phyloP scores from a whole-genome alignment of 2,329 filamentous ascomycete genomes.

The Aspergillus phoenicis region DNA sequence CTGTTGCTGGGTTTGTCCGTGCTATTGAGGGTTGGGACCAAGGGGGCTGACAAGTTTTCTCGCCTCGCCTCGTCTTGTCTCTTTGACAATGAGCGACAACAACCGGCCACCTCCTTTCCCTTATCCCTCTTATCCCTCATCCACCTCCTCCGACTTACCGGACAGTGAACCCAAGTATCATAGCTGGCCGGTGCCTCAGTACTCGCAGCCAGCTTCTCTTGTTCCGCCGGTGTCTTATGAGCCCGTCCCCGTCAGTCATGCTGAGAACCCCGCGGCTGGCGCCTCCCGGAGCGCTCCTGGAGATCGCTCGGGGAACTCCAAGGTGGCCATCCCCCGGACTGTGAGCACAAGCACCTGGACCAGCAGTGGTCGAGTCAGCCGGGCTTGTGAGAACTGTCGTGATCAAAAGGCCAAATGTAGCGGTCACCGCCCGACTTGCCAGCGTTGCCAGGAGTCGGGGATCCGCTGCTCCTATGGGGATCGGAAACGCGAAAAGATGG shows the following conservation, averaged over 20 bases:
- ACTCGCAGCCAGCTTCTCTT: constrained; percentile 21
- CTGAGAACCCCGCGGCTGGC: constrained; percentile 17
- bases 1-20: constrained; percentile 7
- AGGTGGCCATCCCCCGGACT: constrained; percentile 37
- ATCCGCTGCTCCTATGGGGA: constrained; percentile 47
- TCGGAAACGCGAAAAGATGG: constrained; percentile 47
- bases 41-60: constrained; percentile 13
- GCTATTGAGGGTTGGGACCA: constrained; percentile 14
- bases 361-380: constrained; percentile 37
- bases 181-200: constrained; percentile 23
- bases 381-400: constrained; percentile 49
- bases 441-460: constrained; percentile 46
- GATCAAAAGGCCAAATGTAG: constrained; percentile 51
- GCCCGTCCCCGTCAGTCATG: constrained; percentile 12
- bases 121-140: constrained; percentile 18
- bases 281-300: constrained; percentile 9
- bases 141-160: constrained; percentile 21
- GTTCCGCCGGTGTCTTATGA: constrained; percentile 22
- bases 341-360: constrained; percentile 25
- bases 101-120: constrained; percentile 22
- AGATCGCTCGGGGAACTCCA: constrained; percentile 28
- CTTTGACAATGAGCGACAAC: constrained; percentile 25
- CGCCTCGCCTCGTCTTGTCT: constrained; percentile 7
- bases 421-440: constrained; percentile 47
- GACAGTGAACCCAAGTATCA: constrained; percentile 19